Evolutionary conservation across 208 protist genomes (phyloP), one percentile per base, ranked within the genome.

Genomic region (Acanthamoeba healyi): DNA sequence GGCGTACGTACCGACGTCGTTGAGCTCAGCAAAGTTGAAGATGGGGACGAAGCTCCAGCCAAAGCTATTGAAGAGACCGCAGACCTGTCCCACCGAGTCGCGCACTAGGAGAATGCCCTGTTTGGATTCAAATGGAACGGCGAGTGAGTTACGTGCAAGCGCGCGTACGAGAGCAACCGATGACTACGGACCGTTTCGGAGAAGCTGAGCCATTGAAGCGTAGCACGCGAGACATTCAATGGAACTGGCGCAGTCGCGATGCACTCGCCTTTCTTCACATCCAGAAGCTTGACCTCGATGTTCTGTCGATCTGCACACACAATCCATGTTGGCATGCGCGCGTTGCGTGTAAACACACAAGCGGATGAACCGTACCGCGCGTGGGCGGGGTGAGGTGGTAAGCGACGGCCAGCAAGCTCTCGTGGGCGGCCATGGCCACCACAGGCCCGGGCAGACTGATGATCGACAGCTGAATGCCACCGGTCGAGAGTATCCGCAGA

Each of bases 371-470:
- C n/a, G 32, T 29, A 79, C 70, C 77, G 77, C 44, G 44, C 40
- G 46, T 58, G 17, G 77, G 44, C 40, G 77, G 77, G 22, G 77
- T 58, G 77, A 58, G 44, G n/a, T 86, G 77, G 46, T 86, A 86
- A 24, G 77, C 77, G 17, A 86, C 77, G 22, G 77, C 77, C 77
- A 86, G 77, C 17, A 86, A 29, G 38, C 56, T 19, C 14, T 38
- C 44, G 44, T 86, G 77, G 24, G 77, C 77, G 29, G 77, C 77
- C 22, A 86, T 29, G 77, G 77, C 40, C 19, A 86, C 77, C 22
- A 19, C 77, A 1, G 77, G 77, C 7, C 77, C 77, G n/a, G 44
- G 44, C 77, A 86, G 42, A 7, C n/a, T 3, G 46, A 86, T 6
- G 44, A 86, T 15, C 17, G 44, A 22, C 40, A 58, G 24, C 40